Base-by-base conservation (phyloP, 2,329 filamentous ascomycete species). In the Venturia pyrina region DNA sequence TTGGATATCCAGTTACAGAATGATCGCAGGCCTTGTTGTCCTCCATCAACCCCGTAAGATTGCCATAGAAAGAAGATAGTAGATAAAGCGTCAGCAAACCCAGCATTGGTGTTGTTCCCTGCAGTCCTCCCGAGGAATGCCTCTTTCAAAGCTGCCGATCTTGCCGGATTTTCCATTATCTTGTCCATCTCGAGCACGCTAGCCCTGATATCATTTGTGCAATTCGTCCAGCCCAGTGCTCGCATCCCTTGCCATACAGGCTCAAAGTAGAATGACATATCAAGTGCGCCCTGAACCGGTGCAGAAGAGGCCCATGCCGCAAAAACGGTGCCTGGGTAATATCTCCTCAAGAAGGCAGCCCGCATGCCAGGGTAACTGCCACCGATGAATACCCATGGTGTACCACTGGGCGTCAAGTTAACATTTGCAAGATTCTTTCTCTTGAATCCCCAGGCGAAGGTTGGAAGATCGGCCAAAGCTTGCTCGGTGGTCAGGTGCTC, bases 181-280 rank as follows among this genome's bases (percentile, higher is more conserved):
- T 71, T 70, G 68, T 85, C 82, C 57, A 84, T 80, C 68, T 81
- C 81, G 34, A 72, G 68, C 46, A 82, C 73, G 3, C 80, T 80
- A 5, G 80, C 79, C 19, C 80, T 75, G 62, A 83, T 75, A 66
- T 84, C 81, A 15, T 74, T 73, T 15, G 79, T 64, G 71, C 82
- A 85, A 70, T 82, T 83, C 3, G 73, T 73, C 34, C 72, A 78
- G 19, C 77, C 76, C 50, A 75, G 72, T 2, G 66, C 68, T 5
- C 78, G 75, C 73, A 84, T 75, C 3, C 79, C 80, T 13, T 75
- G 76, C 68, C 79, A 79, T 1, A 84, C 71, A 46, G 81, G 78
- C 28, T 83, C 80, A 64, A 76, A 83, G 69, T 83, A 84, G 28
- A 77, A 72, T n/a, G 76, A 78, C 78, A 82, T 81, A 66, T 83